Conservation (phyloP, 1,139 yeast species). For the Eremothecium coryli region DNA sequence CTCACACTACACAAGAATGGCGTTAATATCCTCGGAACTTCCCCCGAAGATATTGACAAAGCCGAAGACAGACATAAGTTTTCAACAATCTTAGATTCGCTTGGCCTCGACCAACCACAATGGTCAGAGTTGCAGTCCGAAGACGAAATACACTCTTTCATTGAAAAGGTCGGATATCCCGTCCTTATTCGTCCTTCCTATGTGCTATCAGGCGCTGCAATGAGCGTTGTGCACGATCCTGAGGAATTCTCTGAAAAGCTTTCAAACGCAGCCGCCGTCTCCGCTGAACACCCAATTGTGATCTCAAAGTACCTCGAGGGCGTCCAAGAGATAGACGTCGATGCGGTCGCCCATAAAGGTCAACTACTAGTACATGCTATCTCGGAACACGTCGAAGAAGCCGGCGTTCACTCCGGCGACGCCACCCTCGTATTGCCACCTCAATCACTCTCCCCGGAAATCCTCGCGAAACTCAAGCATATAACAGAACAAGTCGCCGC, state of each 20-base stretch:
- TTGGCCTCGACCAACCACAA: slow-evolving; percentile 90
- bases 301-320: slow-evolving; percentile 92
- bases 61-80: slow-evolving; percentile 99
- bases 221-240: slow-evolving; percentile 80
- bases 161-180: slow-evolving; percentile 83
- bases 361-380: slow-evolving; percentile 87
- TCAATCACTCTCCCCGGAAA: slow-evolving; percentile 51
- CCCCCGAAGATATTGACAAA: slow-evolving; percentile 89
- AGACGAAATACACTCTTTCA: slow-evolving; percentile 77
- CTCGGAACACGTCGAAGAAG: slow-evolving; percentile 96
- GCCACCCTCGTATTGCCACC: slow-evolving; percentile 95
- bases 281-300: slow-evolving; percentile 94
- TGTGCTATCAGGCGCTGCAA: slow-evolving; percentile 96
- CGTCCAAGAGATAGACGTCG: slow-evolving; percentile 95
- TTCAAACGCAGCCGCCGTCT: slow-evolving; percentile 81
- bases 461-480: slow-evolving; percentile 56
- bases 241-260: slow-evolving; percentile 73
- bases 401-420: slow-evolving; percentile 98
- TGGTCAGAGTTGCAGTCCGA: slow-evolving; percentile 93
- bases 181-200: slow-evolving; percentile 96
- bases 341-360: slow-evolving; percentile 90
- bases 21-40: slow-evolving; percentile 85
- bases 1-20: slow-evolving; percentile 71
- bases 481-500: slow-evolving; percentile 88
- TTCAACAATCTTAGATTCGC: slow-evolving; percentile 85